Evolutionary conservation across 176 grass and related monocot species (phyloP).

Genomic region (Juncus effusus): DNA sequence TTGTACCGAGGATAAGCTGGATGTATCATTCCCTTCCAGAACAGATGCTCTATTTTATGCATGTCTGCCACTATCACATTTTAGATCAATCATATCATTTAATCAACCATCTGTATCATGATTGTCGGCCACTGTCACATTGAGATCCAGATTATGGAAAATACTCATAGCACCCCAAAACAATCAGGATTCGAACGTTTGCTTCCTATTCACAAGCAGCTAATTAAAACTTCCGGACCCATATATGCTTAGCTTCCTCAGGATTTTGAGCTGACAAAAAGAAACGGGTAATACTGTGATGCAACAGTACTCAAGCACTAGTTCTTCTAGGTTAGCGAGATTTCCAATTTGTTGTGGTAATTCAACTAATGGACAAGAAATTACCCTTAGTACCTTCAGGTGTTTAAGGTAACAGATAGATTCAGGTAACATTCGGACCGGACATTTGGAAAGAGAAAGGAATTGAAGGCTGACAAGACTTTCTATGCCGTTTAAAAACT

Average conservation of each 20-base stretch:
- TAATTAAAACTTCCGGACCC: not conserved
- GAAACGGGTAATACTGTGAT: too few relatives aligned
- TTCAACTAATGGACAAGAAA: not conserved
- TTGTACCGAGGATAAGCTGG: not conserved
- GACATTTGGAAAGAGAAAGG: not conserved
- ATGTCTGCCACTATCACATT: not conserved
- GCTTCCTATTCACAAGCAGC: not conserved
- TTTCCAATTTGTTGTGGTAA: too few relatives aligned
- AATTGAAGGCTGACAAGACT: slow-evolving; percentile 20
- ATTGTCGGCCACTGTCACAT: not conserved
- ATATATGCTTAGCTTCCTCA: too few relatives aligned
- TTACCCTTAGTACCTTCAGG: slow-evolving; percentile 6
- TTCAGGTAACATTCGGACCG: not conserved
- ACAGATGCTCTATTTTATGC: too few relatives aligned
- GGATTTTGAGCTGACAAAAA: too few relatives aligned
- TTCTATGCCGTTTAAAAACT: slow-evolving; percentile 22
- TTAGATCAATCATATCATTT: not conserved
- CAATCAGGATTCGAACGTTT: not conserved
- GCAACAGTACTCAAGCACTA: too few relatives aligned
- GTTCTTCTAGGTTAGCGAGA: too few relatives aligned
- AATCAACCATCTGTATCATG: not conserved
- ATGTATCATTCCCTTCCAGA: too few relatives aligned
- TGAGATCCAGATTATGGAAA: not conserved
- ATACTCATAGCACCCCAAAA: not conserved
- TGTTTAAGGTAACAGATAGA: not conserved